phyloP scores from a whole-genome alignment of 106 monocot genomes.

The Posidonia australis region DNA sequence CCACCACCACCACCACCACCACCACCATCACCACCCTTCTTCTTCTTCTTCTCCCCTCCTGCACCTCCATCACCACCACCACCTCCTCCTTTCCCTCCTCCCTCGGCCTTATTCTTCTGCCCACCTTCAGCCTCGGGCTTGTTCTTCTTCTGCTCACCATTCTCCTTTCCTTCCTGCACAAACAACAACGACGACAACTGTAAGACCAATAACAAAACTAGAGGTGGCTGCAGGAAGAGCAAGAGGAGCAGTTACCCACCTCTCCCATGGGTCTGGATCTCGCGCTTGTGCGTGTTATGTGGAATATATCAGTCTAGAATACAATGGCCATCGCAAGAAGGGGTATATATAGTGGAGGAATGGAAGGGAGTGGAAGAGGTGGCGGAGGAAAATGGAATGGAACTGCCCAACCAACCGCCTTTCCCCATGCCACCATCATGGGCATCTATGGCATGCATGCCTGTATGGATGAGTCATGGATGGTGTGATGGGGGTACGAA shows the following conservation, averaged over 20 bases:
- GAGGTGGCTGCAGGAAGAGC: background rate
- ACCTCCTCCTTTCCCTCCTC: background rate
- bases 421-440: no score
- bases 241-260: background rate
- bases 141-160: background rate
- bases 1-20: background rate
- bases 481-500: background rate
- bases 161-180: background rate
- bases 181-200: background rate
- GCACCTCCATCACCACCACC: background rate
- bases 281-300: no score
- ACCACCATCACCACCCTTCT: background rate
- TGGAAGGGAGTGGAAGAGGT: no score
- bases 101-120: background rate
- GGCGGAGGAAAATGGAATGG: no score
- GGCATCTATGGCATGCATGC: no score
- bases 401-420: no score
- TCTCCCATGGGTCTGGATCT: no score
- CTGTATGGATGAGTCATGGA: background rate
- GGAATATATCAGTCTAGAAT: no score
- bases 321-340: no score
- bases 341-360: no score
- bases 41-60: slow-evolving; percentile 5
- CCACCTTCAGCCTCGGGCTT: background rate
- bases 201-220: background rate